Evolutionary conservation across 2,329 filamentous ascomycete species (phyloP), one percentile per base, ranked within the genome.

Genomic region (Scytalidium sp.): DNA sequence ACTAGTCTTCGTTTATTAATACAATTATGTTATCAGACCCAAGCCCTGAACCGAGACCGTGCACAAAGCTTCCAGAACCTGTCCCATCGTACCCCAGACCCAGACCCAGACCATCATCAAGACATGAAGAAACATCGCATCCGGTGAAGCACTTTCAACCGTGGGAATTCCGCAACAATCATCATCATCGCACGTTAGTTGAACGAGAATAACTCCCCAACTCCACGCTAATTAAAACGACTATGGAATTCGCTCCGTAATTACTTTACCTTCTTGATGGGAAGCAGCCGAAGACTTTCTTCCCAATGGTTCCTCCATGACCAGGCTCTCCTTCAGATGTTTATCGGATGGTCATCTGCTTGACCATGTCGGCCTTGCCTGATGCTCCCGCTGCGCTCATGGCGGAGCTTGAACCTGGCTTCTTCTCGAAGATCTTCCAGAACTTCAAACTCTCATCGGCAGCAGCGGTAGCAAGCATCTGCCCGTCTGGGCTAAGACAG

Each of bases 381-480:
- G 86, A 86, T 52, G 87, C 76, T 55, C 84, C 84, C 51, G 85
- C 80, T 60, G 81, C 78, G 53, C 82, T 79, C 48, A 84, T 76
- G 44, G 83, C 81, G 46, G 85, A 81, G 53, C 81, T 75, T 51
- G 81, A 76, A 49, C 90, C 91, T 17, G 92, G 78, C 83, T 97
- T 97, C 83, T 96, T 97, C 81, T 99, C 94, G 66, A 99, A 99
- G 62, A 99, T 81, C 84, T 99, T 99, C 94, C 94, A 99, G 80
- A 99, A 99, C 77, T 99, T 99, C 70, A 99, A 80, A 66, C 87
- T 93, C 79, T 99, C 94, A 64, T 99, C 94, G 32, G 93, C 92
- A 61, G 93, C 89, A 53, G 94, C 93, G 46, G 94, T 99, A 45
- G 94, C 94, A 49, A 99, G 83, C 84, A 97, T 96, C 76, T 99